Evolutionary conservation across 2,329 filamentous ascomycete genomes (phyloP).

Genomic region (Claviceps spartinae): DNA sequence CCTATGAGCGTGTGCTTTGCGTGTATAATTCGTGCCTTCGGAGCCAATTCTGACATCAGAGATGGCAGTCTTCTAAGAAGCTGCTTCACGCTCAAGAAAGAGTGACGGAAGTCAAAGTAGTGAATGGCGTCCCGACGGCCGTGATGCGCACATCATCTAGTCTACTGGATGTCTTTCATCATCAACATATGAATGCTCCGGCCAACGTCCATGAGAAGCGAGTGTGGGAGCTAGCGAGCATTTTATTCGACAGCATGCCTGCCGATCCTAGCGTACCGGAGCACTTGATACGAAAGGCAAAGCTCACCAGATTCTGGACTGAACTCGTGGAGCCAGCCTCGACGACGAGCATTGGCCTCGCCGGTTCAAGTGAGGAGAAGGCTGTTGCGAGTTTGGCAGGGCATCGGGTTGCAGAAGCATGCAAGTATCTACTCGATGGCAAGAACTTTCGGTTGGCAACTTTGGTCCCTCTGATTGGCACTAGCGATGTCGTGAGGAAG

Average conservation of each 20-base stretch:
- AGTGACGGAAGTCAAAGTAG: slow-evolving; percentile 37
- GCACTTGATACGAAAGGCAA: slow-evolving; percentile 39
- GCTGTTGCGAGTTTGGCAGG: slow-evolving; percentile 69
- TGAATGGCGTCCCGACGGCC: slow-evolving; percentile 48
- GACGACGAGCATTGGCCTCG: slow-evolving; percentile 40
- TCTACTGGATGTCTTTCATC: slow-evolving; percentile 27
- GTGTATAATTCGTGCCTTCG: neutral
- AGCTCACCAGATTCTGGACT: slow-evolving; percentile 54
- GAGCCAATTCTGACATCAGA: neutral
- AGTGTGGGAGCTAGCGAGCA: slow-evolving; percentile 75
- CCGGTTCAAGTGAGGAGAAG: slow-evolving; percentile 61
- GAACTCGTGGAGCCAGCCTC: slow-evolving; percentile 49
- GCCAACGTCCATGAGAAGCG: slow-evolving; percentile 51
- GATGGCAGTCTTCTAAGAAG: slow-evolving; percentile 36
- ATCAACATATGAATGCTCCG: slow-evolving; percentile 26
- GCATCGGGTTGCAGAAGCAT: slow-evolving; percentile 70
- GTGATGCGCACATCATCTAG: slow-evolving; percentile 24
- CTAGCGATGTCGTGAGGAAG: slow-evolving; percentile 52
- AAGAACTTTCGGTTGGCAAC: slow-evolving; percentile 76
- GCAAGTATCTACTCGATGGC: slow-evolving; percentile 60
- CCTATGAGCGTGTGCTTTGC: neutral
- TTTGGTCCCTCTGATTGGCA: slow-evolving; percentile 69
- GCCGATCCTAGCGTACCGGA: slow-evolving; percentile 25
- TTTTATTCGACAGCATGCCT: slow-evolving; percentile 65
- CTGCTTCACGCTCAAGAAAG: slow-evolving; percentile 42